A percentile compares a stretch with the other conserved stretches of the same genome.
Evolutionary conservation across 192 early-diverging fungal species (phyloP).

Genomic region (Mortierella hygrophila): DNA sequence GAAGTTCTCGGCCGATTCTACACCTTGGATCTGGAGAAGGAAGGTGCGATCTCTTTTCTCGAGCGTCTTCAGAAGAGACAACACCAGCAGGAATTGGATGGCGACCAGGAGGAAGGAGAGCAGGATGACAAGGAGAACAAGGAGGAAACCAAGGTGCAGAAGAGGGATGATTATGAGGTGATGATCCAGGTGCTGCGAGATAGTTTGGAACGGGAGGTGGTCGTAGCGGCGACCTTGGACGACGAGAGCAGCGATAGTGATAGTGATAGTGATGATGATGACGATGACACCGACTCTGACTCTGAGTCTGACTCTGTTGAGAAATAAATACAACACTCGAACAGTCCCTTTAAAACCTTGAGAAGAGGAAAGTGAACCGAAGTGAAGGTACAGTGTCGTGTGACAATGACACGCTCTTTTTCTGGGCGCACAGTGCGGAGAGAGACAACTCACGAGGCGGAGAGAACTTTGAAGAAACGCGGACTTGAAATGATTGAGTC

Average conservation of each 20-base stretch:
- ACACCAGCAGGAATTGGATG: background rate
- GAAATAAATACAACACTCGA: background rate
- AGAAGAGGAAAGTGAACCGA: too few relatives aligned
- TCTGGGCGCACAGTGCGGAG: too few relatives aligned
- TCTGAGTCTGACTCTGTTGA: background rate
- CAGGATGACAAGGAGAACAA: background rate
- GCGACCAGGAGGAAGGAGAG: background rate
- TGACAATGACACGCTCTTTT: too few relatives aligned
- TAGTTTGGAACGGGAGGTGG: slow-evolving; percentile 48
- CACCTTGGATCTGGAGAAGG: slow-evolving; percentile 50
- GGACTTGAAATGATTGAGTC: too few relatives aligned
- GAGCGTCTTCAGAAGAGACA: slow-evolving; percentile 34
- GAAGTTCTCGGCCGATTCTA: slow-evolving; percentile 48
- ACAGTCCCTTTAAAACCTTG: background rate
- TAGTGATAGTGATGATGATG: slow-evolving; percentile 24
- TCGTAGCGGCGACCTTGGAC: slow-evolving; percentile 17
- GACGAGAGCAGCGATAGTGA: slow-evolving; percentile 4
- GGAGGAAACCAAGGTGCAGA: background rate
- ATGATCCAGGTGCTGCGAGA: slow-evolving; percentile 37
- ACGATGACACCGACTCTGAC: slow-evolving; percentile 20
- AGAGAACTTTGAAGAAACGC: too few relatives aligned
- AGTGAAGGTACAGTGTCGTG: too few relatives aligned
- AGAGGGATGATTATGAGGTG: slow-evolving; percentile 30
- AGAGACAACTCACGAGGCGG: too few relatives aligned
- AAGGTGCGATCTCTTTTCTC: slow-evolving; percentile 41